Percentiles rank a stretch among this genome's conserved stretches.
Conservation (phyloP, 441 rosid species). For the Aquilaria agallochum region DNA sequence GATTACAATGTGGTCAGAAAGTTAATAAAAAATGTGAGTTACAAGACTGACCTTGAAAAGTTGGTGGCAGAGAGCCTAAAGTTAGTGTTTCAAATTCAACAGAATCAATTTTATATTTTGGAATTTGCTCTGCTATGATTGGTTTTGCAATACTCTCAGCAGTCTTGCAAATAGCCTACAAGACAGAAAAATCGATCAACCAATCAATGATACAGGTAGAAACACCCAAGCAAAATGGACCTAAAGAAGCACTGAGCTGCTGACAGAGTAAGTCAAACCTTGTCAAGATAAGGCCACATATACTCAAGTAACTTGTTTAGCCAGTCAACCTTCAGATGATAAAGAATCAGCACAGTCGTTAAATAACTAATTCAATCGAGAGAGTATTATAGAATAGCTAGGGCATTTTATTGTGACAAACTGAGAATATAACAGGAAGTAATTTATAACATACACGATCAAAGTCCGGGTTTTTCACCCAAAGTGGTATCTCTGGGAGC, state of each 20-base stretch:
- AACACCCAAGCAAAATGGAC: conserved; percentile 5
- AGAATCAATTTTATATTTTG: conserved; percentile 90
- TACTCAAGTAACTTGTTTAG: conserved; percentile 66
- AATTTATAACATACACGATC: conserved; percentile 71
- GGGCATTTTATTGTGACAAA: background rate
- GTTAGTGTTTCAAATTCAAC: conserved; percentile 87
- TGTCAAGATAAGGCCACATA: conserved; percentile 98
- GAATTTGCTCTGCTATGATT: conserved; percentile 89
- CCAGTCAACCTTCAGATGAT: conserved; percentile 82
- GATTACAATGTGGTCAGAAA: too few relatives aligned
- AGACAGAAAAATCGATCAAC: background rate
- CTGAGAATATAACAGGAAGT: background rate
- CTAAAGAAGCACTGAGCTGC: conserved; percentile 14
- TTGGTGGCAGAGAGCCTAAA: conserved; percentile 84
- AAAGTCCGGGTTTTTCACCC: conserved; percentile 92
- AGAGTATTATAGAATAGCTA: background rate
- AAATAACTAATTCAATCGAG: conserved; percentile 13
- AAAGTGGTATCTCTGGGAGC: conserved; percentile 92
- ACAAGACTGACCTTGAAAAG: conserved; percentile 63
- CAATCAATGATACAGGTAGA: too few relatives aligned
- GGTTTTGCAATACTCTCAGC: conserved; percentile 69
- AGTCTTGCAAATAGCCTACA: conserved; percentile 89
- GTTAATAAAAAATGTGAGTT: background rate
- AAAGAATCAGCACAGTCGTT: conserved; percentile 2
- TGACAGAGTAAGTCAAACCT: conserved; percentile 40